A percentile compares a stretch with the other conserved stretches of the same genome.
These are phyloP conservation scores for Ephemerocybe angulata DNA, from an alignment of 768 basidiomycete species.

Conservation along the genomic window DNA sequence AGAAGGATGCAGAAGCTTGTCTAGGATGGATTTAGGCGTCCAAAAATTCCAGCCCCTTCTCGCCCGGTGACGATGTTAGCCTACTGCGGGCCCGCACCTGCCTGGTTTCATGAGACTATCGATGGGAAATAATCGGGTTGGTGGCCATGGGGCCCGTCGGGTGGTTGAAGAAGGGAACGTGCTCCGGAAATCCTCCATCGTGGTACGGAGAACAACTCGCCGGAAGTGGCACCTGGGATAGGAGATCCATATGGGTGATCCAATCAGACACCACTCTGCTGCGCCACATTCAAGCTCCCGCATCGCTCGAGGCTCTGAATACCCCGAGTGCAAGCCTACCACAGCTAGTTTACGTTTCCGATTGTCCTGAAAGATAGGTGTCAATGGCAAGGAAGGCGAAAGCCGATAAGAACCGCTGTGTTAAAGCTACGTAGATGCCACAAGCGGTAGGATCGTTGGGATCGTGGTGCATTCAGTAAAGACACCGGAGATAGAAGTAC, in stretches of 20 bases:
- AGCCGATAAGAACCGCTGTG: not conserved
- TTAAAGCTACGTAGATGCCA: not conserved
- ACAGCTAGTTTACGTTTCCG: too few species aligned
- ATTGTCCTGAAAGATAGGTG: too few species aligned
- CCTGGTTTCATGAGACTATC: too few species aligned
- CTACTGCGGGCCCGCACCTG: not conserved
- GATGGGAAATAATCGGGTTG: not conserved
- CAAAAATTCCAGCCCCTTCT: not conserved
- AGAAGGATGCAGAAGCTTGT: not conserved
- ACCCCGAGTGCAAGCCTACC: too few species aligned
- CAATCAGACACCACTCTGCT: too few species aligned
- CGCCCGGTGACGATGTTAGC: not conserved
- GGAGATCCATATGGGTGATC: too few species aligned
- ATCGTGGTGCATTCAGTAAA: not conserved
- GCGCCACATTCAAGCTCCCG: too few species aligned
- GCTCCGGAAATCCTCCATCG: not conserved
- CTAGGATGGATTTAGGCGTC: not conserved
- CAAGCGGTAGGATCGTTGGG: not conserved
- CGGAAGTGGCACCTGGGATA: too few species aligned
- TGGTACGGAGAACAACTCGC: not conserved
- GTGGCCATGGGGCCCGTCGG: not conserved
- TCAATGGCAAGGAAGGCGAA: too few species aligned
- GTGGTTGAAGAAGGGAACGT: not conserved
- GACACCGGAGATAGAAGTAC: constrained; percentile 2
- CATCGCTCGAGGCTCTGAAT: too few species aligned